Conservation (phyloP, 2,329 filamentous ascomycete species). For the Stagonosporopsis vannaccii region DNA sequence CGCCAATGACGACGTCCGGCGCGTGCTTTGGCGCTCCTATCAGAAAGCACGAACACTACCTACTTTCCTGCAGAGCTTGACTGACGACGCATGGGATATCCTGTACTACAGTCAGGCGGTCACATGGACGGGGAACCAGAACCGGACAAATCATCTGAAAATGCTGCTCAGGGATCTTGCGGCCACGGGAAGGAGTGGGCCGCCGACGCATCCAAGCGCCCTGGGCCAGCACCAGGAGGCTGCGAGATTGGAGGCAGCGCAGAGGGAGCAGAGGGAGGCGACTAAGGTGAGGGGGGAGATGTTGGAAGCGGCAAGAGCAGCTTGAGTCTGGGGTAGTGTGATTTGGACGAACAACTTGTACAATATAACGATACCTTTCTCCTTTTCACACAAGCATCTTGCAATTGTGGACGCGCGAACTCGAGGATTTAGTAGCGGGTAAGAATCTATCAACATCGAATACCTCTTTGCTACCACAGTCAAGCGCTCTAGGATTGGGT, state of each 20-base stretch:
- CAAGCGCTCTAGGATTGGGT: no score
- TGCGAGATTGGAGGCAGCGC: constrained; percentile 6
- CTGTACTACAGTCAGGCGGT: constrained; percentile 50
- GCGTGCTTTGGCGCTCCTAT: constrained; percentile 49
- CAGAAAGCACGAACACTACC: constrained; percentile 42
- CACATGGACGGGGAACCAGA: constrained; percentile 45
- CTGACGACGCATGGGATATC: constrained; percentile 49
- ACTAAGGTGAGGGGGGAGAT: not conserved
- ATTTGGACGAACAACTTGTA: not conserved
- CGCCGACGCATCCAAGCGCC: constrained; percentile 43
- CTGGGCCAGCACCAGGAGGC: constrained; percentile 18
- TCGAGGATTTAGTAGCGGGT: no score
- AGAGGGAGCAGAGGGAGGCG: constrained; percentile 1
- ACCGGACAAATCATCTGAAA: constrained; percentile 39
- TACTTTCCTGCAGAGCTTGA: constrained; percentile 42
- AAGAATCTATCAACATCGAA: no score
- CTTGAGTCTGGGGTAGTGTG: not conserved
- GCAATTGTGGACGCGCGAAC: no score
- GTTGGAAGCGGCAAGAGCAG: not conserved
- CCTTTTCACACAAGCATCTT: not conserved
- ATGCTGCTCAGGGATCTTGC: constrained; percentile 40
- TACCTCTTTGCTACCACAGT: no score
- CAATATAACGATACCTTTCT: not conserved
- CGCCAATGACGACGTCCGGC: constrained; percentile 45
- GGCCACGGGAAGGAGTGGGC: constrained; percentile 43